phyloP scores from a whole-genome alignment of 495 filamentous ascomycete species.

The Hyaloscypha finlandica region DNA sequence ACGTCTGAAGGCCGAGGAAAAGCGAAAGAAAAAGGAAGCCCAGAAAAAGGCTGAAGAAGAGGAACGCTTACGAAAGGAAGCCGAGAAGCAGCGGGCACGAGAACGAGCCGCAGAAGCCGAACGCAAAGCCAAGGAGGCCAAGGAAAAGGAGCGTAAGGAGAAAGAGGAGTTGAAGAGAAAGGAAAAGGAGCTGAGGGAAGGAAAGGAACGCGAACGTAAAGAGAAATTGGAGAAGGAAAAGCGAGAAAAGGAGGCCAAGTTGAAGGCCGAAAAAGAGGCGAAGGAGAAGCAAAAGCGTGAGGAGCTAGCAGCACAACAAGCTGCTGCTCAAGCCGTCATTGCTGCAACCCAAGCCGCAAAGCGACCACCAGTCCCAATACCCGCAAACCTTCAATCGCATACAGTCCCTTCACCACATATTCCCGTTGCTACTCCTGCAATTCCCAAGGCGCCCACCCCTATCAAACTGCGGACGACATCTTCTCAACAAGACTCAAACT shows the following conservation, averaged over 20 bases:
- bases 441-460: slow-evolving; percentile 82
- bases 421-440: slow-evolving; percentile 72
- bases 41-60: slow-evolving; percentile 89
- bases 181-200: slow-evolving; percentile 52
- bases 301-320: slow-evolving; percentile 42
- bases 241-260: slow-evolving; percentile 49
- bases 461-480: slow-evolving; percentile 74
- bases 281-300: slow-evolving; percentile 55
- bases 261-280: slow-evolving; percentile 50
- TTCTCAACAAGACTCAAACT: slow-evolving; percentile 80
- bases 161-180: slow-evolving; percentile 61
- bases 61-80: slow-evolving; percentile 77
- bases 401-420: slow-evolving; percentile 75
- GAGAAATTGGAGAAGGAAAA: slow-evolving; percentile 66
- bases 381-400: slow-evolving; percentile 48
- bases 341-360: slow-evolving; percentile 37
- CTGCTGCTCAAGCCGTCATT: slow-evolving; percentile 35
- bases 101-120: slow-evolving; percentile 78
- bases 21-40: slow-evolving; percentile 88
- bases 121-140: slow-evolving; percentile 71
- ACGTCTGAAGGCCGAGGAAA: slow-evolving; percentile 79
- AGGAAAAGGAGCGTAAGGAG: slow-evolving; percentile 67
- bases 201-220: slow-evolving; percentile 65
- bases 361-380: slow-evolving; percentile 53
- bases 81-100: slow-evolving; percentile 74